These are phyloP conservation scores for Trichoderma sp. DNA, from an alignment of 2,329 filamentous ascomycete genomes.

Conservation along the genomic window DNA sequence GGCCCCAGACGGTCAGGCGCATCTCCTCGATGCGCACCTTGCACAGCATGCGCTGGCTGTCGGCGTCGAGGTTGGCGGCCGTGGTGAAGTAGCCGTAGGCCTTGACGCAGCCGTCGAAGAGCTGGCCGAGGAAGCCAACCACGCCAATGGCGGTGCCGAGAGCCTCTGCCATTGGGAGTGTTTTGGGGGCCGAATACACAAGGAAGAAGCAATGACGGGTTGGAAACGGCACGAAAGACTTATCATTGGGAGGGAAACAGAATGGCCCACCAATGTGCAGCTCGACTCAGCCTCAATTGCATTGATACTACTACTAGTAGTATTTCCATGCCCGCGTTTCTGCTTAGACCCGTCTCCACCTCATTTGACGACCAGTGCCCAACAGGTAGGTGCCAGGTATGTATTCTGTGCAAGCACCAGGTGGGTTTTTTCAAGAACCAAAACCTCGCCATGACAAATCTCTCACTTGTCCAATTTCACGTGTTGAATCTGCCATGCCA, in stretches of 20 bases:
- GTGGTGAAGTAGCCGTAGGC: constrained; percentile 49
- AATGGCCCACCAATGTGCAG: not conserved
- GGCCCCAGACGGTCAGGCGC: constrained; percentile 50
- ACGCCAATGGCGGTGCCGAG: constrained; percentile 47
- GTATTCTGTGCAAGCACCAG: too few relatives aligned
- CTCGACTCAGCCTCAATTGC: not conserved
- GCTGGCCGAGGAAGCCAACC: constrained; percentile 48
- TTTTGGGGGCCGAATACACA: too few relatives aligned
- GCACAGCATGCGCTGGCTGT: constrained; percentile 48
- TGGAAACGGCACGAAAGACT: too few relatives aligned
- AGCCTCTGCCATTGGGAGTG: constrained; percentile 41
- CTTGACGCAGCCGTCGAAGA: constrained; percentile 50
- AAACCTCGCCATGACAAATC: too few relatives aligned
- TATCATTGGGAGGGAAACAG: too few relatives aligned
- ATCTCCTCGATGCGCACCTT: constrained; percentile 54
- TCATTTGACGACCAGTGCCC: too few relatives aligned
- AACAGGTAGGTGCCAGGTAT: too few relatives aligned
- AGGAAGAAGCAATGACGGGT: too few relatives aligned
- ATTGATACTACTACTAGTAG: too few relatives aligned
- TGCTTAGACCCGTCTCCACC: not conserved
- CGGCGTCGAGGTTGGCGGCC: constrained; percentile 45
- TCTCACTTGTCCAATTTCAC: too few relatives aligned
- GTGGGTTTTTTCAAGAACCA: too few relatives aligned
- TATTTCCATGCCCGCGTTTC: not conserved
- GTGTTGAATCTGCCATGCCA: not conserved